Evolutionary conservation across 2,329 filamentous ascomycete species (phyloP).

Genomic region (Arthrobotrys entomopaga): DNA sequence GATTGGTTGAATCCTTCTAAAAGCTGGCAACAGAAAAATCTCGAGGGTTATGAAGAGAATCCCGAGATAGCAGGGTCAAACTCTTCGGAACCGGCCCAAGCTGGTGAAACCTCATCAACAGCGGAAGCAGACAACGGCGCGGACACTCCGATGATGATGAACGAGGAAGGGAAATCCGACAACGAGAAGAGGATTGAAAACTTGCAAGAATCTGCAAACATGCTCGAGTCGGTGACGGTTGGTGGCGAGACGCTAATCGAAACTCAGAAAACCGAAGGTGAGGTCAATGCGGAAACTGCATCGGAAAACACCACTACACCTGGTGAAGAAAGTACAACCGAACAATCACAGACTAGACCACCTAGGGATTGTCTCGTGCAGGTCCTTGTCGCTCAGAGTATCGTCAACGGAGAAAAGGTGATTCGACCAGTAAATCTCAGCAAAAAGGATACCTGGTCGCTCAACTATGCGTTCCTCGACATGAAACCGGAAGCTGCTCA

Average conservation of each 20-base stretch:
- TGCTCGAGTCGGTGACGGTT: conserved; percentile 37
- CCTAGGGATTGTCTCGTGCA: conserved; percentile 25
- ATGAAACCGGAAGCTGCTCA: conserved; percentile 31
- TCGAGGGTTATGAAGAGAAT: conserved; percentile 63
- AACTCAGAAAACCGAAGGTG: conserved; percentile 14
- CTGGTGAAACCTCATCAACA: neutral
- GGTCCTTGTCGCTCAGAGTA: conserved; percentile 40
- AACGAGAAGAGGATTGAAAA: conserved; percentile 7
- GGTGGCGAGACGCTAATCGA: conserved; percentile 27
- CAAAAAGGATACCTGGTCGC: conserved; percentile 29
- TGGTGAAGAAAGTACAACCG: conserved; percentile 15
- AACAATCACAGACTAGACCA: neutral
- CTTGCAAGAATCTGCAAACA: conserved; percentile 25
- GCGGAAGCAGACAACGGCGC: neutral
- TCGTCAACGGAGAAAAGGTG: conserved; percentile 41
- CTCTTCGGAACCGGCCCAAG: neutral
- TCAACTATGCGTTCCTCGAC: conserved; percentile 52
- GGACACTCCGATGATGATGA: neutral
- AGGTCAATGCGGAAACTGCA: conserved; percentile 49
- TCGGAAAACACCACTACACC: conserved; percentile 24
- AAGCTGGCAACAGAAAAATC: conserved; percentile 43
- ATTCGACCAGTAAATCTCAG: conserved; percentile 22
- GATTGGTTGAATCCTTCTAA: neutral
- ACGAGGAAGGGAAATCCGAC: conserved; percentile 16
- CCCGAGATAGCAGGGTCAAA: neutral